These are phyloP conservation scores for Paecilomyces dactylethromorphus DNA, from an alignment of 2,329 filamentous ascomycete genomes.

Conservation along the genomic window DNA sequence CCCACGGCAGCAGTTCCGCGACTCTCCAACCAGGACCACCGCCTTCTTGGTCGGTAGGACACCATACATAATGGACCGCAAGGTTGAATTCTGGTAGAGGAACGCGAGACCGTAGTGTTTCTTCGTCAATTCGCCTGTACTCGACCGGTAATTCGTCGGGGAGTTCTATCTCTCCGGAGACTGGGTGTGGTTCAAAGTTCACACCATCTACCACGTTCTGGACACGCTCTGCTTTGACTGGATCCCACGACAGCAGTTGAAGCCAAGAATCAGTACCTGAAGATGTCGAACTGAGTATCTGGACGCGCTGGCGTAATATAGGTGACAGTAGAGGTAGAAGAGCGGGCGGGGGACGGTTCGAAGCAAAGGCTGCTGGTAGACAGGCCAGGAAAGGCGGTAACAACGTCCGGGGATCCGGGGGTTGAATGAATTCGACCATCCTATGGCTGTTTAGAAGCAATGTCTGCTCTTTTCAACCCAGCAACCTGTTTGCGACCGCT, in stretches of 20 bases:
- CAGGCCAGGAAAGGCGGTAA: slow-evolving; percentile 59
- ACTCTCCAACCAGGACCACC: slow-evolving; percentile 51
- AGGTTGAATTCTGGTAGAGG: slow-evolving; percentile 50
- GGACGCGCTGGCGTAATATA: slow-evolving; percentile 56
- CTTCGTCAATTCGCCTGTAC: slow-evolving; percentile 55
- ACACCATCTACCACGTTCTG: slow-evolving; percentile 48
- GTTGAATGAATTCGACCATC: slow-evolving; percentile 50
- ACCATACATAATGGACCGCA: slow-evolving; percentile 55
- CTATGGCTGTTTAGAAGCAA: neutral
- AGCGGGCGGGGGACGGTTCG: slow-evolving; percentile 53
- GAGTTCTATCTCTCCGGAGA: slow-evolving; percentile 59
- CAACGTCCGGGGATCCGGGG: slow-evolving; percentile 50
- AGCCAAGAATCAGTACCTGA: slow-evolving; percentile 50
- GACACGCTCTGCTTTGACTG: slow-evolving; percentile 45
- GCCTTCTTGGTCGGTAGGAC: slow-evolving; percentile 49
- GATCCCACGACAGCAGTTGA: slow-evolving; percentile 54
- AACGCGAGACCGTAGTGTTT: slow-evolving; percentile 53
- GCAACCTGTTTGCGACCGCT: neutral
- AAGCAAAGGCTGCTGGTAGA: slow-evolving; percentile 54
- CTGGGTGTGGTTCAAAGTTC: slow-evolving; percentile 56
- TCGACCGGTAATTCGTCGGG: slow-evolving; percentile 49
- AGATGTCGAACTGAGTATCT: slow-evolving; percentile 45
- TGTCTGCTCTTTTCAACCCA: neutral
- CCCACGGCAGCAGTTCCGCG: slow-evolving; percentile 51
- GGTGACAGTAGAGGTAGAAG: slow-evolving; percentile 57